phyloP scores from a whole-genome alignment of 306 rosid species.

The Quillaja saponaria region DNA sequence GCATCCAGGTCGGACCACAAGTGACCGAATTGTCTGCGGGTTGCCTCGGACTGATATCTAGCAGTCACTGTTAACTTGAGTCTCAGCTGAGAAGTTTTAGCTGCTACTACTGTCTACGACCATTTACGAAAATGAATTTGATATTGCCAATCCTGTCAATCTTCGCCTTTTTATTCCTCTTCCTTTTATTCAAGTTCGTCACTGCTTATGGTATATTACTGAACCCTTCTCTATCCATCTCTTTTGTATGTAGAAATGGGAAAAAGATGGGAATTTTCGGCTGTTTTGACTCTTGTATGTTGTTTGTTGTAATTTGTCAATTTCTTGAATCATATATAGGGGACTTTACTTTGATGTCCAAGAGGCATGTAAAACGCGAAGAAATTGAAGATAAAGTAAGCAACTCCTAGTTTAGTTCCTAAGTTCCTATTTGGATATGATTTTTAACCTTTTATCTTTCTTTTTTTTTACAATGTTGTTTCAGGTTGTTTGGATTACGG shows the following conservation, averaged over 20 bases:
- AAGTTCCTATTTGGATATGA: no score
- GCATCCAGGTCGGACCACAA: no score
- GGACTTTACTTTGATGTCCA: conserved; percentile 83
- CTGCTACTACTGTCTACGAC: no score
- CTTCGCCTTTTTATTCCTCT: conserved; percentile 32
- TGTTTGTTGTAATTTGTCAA: not conserved
- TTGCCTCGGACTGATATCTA: no score
- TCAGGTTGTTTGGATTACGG: conserved; percentile 94
- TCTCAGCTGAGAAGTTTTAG: no score
- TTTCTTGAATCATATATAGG: conserved; percentile 51
- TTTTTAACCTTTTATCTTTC: no score
- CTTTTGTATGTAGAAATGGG: not conserved
- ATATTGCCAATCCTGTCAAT: conserved; percentile 24
- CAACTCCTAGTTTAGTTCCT: no score
- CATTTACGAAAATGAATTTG: no score
- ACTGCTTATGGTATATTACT: conserved; percentile 59
- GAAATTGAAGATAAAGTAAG: conserved; percentile 75
- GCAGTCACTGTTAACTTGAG: no score
- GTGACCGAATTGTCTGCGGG: no score
- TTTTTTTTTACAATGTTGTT: conserved; percentile 14
- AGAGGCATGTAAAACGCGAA: conserved; percentile 59
- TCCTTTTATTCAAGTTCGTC: conserved; percentile 51
- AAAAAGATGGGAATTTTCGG: no score
- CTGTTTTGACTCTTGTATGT: not conserved
- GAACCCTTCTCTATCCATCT: not conserved